Evolutionary conservation across 371 early-diverging fungal species (phyloP).

Genomic region (Fennellomyces sp.): DNA sequence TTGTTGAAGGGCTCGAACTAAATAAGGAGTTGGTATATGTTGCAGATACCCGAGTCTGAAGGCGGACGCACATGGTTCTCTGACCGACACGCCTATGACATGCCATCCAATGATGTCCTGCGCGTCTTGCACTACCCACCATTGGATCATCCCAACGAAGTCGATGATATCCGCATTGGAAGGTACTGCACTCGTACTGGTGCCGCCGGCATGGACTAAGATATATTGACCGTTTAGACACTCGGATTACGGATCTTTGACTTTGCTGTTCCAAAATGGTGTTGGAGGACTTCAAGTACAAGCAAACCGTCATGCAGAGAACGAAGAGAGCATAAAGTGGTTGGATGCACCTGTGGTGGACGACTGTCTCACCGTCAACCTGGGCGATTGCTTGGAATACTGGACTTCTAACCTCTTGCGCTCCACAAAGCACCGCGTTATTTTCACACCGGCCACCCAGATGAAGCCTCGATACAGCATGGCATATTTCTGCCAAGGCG

Average conservation of each 20-base stretch:
- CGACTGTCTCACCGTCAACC: constrained; percentile 58
- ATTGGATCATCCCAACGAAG: constrained; percentile 9
- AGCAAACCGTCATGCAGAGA: constrained; percentile 20
- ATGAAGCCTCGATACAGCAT: constrained; percentile 56
- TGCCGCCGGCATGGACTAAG: too few species aligned
- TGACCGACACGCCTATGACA: constrained; percentile 44
- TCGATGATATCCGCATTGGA: constrained; percentile 49
- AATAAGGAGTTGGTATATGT: background rate
- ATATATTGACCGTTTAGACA: too few species aligned
- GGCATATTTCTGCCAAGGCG: constrained; percentile 61
- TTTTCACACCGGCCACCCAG: constrained; percentile 45
- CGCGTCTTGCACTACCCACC: constrained; percentile 57
- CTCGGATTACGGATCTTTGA: constrained; percentile 66
- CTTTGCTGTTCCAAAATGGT: constrained; percentile 64
- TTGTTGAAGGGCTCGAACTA: background rate
- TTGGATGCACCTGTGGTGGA: constrained; percentile 58
- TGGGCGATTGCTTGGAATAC: constrained; percentile 65
- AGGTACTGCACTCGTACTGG: constrained; percentile 27
- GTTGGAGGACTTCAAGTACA: constrained; percentile 65
- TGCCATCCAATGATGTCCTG: constrained; percentile 44
- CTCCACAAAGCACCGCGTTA: constrained; percentile 69
- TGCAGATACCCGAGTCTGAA: constrained; percentile 43
- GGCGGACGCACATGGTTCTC: constrained; percentile 52
- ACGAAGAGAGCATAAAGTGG: constrained; percentile 31
- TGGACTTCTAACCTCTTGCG: constrained; percentile 65